phyloP scores from a whole-genome alignment of 2,329 filamentous ascomycete genomes.

The Trichoderma arundinaceum region DNA sequence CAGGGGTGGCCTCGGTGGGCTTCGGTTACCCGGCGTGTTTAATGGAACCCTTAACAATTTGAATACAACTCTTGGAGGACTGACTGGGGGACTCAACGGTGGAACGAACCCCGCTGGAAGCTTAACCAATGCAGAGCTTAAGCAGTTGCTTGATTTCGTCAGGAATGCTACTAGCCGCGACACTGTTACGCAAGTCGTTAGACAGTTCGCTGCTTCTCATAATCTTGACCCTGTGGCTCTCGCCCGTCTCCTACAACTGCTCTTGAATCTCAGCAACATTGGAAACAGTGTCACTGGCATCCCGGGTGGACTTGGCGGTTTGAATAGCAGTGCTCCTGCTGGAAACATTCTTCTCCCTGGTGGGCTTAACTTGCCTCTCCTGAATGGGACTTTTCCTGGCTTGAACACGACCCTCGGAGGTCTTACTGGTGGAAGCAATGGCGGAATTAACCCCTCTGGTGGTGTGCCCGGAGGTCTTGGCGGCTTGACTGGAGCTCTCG shows the following conservation, averaged over 20 bases:
- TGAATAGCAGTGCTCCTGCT: not conserved
- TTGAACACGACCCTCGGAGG: not conserved
- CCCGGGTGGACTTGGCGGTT: not conserved
- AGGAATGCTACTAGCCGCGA: not conserved
- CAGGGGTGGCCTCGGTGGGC: not conserved
- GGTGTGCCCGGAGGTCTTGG: not conserved
- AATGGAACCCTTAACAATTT: not conserved
- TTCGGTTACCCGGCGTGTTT: not conserved
- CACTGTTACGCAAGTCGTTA: constrained; percentile 3
- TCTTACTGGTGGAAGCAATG: not conserved
- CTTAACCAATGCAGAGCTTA: not conserved
- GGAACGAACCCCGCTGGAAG: not conserved
- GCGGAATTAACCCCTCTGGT: not conserved
- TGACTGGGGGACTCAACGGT: not conserved
- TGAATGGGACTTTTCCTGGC: not conserved
- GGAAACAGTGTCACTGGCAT: not conserved
- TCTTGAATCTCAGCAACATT: not conserved
- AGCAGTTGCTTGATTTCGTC: constrained; percentile 10
- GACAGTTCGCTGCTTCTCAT: not conserved
- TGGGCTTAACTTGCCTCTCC: not conserved
- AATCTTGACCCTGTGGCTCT: not conserved
- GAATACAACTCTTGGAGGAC: not conserved
- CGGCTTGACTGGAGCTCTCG: not conserved
- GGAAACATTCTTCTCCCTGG: not conserved
- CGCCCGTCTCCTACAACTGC: not conserved